Base-by-base conservation (phyloP, 352 stramenopile genomes). In the Phytophthora macrochlamydospora region DNA sequence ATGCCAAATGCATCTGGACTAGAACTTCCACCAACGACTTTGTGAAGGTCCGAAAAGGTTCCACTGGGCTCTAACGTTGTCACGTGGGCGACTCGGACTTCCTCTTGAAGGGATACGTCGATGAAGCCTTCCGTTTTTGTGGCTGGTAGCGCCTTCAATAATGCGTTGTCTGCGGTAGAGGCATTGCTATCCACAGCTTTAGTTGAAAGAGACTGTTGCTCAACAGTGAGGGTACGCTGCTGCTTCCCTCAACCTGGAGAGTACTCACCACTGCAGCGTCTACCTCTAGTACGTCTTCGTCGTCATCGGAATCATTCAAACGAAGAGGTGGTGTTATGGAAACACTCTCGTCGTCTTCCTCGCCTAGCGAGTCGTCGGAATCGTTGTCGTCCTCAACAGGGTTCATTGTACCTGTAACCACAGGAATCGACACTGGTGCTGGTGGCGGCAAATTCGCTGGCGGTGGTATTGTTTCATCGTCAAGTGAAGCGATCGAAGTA, bases 261-360 rank as follows among this genome's bases (percentile, higher is more conserved):
- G 54, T 73, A 13, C 51, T 69, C 6, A 71, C 59, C 8, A 85
- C 74, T 2, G 61, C 54, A 29, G 58, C 32, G 60, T 87, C 69
- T 35, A 85, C 52, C 35, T 87, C 78, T 38, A 87, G 45, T n/a
- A 81, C 69, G 13, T 87, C 78, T n/a, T 83, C 78, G 24, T 85
- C 76, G 18, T 81, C 73, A 8, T 79, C 69, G 11, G 38, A 24
- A 1, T 57, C 53, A 32, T 55, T 45, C 33, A 74, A 44, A 28
- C 62, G 53, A 18, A 76, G 46, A 9, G 62, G 60, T n/a, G 58
- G 62, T 37, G 52, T 46, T 30, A 62, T 24, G 12, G 12, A 6
- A 24, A 24, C 30, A n/a, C 11, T 62, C 2, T 74, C 65, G 8
- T 11, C 62, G 2, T 83, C 75, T 29, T 80, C 76, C 56, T 83